Conservation (phyloP, 805 yeast species). For the Candida xiaguanensis region DNA sequence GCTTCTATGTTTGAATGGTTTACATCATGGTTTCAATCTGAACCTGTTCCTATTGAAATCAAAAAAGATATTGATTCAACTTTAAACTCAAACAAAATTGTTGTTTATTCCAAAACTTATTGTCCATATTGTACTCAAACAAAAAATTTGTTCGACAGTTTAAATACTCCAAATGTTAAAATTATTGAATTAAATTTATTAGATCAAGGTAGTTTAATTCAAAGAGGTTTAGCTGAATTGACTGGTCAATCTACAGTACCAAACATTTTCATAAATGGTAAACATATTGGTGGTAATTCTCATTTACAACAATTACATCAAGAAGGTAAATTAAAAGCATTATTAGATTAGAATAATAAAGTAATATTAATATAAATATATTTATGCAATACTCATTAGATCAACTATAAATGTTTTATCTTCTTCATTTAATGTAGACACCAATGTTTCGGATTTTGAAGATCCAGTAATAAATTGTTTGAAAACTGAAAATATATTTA, state of each 20-base stretch:
- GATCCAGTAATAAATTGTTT: constrained; percentile 4
- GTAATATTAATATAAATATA: not conserved
- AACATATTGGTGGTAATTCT: constrained; percentile 38
- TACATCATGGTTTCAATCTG: constrained; percentile 15
- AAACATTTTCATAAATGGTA: constrained; percentile 32
- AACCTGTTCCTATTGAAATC: constrained; percentile 7
- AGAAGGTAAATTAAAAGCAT: constrained; percentile 19
- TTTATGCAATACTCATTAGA: constrained; percentile 8
- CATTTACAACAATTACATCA: constrained; percentile 27
- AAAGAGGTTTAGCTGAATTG: constrained; percentile 26
- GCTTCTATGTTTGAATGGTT: constrained; percentile 15
- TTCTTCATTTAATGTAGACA: constrained; percentile 8
- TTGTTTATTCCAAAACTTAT: constrained; percentile 27
- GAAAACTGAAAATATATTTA: constrained; percentile 6
- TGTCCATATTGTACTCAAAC: constrained; percentile 28
- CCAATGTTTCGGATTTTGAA: constrained; percentile 4
- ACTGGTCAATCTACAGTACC: constrained; percentile 37
- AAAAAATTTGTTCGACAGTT: constrained; percentile 15
- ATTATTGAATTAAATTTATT: constrained; percentile 26
- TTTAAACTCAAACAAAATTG: constrained; percentile 12
- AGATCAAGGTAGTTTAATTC: constrained; percentile 25
- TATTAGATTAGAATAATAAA: constrained; percentile 4
- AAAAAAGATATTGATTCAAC: constrained; percentile 7
- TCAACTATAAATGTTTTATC: constrained; percentile 9
- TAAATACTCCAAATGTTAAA: constrained; percentile 18